phyloP scores from a whole-genome alignment of 352 stramenopile genomes.

The Globisporangium barbulae region DNA sequence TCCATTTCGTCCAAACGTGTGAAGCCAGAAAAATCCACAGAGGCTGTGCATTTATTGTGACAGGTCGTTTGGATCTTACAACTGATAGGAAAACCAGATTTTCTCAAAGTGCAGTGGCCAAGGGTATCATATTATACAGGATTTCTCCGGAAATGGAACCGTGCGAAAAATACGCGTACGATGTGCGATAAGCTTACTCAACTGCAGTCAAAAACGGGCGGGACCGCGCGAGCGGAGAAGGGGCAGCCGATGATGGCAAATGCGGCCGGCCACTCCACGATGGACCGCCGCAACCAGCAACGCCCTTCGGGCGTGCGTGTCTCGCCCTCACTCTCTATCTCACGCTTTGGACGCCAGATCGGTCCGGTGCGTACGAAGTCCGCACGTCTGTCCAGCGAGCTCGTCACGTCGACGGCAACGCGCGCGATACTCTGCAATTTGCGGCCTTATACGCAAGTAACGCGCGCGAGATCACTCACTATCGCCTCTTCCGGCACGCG shows the following conservation, averaged over 20 bases:
- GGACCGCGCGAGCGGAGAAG: background rate
- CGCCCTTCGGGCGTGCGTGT: background rate
- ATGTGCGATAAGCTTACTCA: background rate
- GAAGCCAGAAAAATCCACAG: background rate
- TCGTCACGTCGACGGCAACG: background rate
- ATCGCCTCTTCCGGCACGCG: background rate
- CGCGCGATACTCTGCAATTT: constrained; percentile 9
- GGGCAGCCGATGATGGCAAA: background rate
- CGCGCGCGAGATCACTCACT: background rate
- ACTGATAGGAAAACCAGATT: background rate
- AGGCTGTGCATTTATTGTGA: background rate
- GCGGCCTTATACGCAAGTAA: background rate
- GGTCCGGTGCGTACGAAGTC: background rate
- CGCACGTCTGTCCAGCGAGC: background rate
- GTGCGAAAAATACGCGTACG: background rate
- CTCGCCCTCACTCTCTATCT: constrained; percentile 7
- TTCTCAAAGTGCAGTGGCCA: background rate
- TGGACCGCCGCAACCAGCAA: background rate
- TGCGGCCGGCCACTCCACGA: background rate
- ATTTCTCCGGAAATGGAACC: background rate
- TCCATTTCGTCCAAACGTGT: background rate
- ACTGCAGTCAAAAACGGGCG: background rate
- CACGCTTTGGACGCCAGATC: constrained; percentile 8
- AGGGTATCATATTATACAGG: background rate
- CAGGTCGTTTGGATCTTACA: background rate